Evolutionary conservation across 495 filamentous ascomycete species (phyloP), one percentile per base, ranked within the genome.

Genomic region (Lichina pygmaea): DNA sequence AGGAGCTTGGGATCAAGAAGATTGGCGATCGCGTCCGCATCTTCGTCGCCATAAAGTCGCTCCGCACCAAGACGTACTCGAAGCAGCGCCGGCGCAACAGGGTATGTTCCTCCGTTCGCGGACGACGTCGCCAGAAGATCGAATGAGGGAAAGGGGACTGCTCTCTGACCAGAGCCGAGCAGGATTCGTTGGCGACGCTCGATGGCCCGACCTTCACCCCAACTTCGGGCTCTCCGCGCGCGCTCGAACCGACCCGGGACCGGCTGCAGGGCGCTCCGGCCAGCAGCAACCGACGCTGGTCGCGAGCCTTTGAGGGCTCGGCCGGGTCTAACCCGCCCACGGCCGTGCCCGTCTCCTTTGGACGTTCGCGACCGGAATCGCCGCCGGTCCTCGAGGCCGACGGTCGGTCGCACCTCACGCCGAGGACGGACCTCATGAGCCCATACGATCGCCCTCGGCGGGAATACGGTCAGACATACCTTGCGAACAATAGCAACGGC

Each of bases 1-100:
- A 95, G 60, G 89, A 99, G 54, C 86, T 99, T 72, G 89, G 89
- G 30, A 83, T 99, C 50, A 92, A 94, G 51, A 99, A 93, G 60
- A 78, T 99, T 46, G 89, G 89, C 43, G 91, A 99, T 60, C 74
- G 91, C 34, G 84, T 99, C n/a, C 77, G 89, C 49, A 78, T 99
- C 43, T 86, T 83, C 58, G 72, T 80, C 54, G 81, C 72, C 51
- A 93, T 93, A 53, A 95, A 95, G 66, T 77, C 86, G 53, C 72
- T 99, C 31, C 67, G 89, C 48, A 84, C 77, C 48, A 84, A 77
- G 55, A 75, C 84, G 6, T 81, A 81, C 54, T 74, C 80, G 46
- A 83, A 81, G 54, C 76, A 74, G 46, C 86, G 78, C 57, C 83
- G 82, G 61, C 71, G 81, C 48, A 86, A 91, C 61, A 67, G 89